Evolutionary conservation across 2,329 filamentous ascomycete species (phyloP), one percentile per base, ranked within the genome.

Genomic region (Neofusicoccum umdonicola): DNA sequence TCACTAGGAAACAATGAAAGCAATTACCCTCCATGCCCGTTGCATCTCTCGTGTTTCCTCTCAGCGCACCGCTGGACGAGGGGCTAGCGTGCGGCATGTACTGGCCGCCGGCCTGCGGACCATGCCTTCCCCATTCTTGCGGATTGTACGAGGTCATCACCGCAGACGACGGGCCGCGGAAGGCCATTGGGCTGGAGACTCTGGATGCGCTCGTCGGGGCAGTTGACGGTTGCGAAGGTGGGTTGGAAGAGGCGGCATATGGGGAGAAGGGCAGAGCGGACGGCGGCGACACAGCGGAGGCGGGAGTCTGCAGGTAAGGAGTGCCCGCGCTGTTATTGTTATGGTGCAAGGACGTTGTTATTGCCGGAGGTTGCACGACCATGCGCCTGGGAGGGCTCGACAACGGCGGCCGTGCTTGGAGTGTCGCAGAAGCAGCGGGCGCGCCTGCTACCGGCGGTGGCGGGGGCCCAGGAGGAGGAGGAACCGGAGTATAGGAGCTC

Each of bases 21-120:
- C 27, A 52, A 69, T 67, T 78, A 82, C 81, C 78, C 78, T 83
- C 81, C 80, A 81, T 82, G 61, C 79, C 81, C 17, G 79, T 60
- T 13, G 62, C 54, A 6, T 64, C 62, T 58, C 44, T 51, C 4
- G 62, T 64, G 15, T 42, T 58, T 19, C 62, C 54, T 42, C 62
- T 81, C 8, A 78, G 67, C 37, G 81, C 79, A 63, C 73, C 69
- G 39, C 22, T 19, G n/a, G 54, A 27, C 17, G 76, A 73, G 44
- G 75, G 74, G 19, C 60, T 67, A 44, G 70, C 71, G 57, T 70
- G 73, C 74, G 64, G 65, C 70, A 65, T 68, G 45, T 48, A 60
- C 34, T 51, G 45, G 15, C 62, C 62, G 41, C 35, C 13, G 15
- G 45, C 52, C 27, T 37, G 62, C 22, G 54, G 12, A 27, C 44